A percentile compares a stretch with the other conserved stretches of the same genome.
Evolutionary conservation across 768 basidiomycete species (phyloP).

Genomic region (Daedaleopsis nitida): DNA sequence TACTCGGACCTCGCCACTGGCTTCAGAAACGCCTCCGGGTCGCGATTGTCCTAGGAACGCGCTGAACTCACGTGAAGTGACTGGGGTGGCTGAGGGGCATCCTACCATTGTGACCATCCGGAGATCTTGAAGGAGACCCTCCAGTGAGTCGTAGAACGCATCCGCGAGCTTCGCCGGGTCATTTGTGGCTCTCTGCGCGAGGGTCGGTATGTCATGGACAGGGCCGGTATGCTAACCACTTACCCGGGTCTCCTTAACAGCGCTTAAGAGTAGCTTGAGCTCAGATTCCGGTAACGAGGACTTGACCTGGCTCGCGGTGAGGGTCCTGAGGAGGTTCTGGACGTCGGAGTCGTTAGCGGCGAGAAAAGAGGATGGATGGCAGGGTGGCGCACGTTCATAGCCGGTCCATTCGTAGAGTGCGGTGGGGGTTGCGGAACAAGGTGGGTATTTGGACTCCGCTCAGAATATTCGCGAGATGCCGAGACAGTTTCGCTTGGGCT

Average conservation of each 20-base stretch:
- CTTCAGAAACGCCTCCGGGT: slow-evolving; percentile 91
- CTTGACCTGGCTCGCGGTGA: slow-evolving; percentile 77
- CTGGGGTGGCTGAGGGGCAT: slow-evolving; percentile 30
- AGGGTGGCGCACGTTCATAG: slow-evolving; percentile 40
- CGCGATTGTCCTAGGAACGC: slow-evolving; percentile 69
- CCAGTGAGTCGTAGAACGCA: slow-evolving; percentile 92
- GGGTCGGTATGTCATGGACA: not conserved
- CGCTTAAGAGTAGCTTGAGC: slow-evolving; percentile 78
- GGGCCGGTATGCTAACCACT: slow-evolving; percentile 37
- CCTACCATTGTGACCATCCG: slow-evolving; percentile 71
- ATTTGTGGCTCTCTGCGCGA: slow-evolving; percentile 44
- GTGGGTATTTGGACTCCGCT: slow-evolving; percentile 32
- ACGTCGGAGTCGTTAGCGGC: slow-evolving; percentile 15
- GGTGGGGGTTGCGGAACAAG: slow-evolving; percentile 32
- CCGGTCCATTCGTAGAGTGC: slow-evolving; percentile 31
- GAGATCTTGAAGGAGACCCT: slow-evolving; percentile 85
- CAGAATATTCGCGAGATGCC: slow-evolving; percentile 13
- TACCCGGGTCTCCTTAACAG: slow-evolving; percentile 89
- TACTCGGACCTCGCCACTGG: slow-evolving; percentile 89
- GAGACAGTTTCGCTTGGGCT: not conserved
- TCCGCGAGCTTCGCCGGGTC: slow-evolving; percentile 80
- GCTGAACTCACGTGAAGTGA: slow-evolving; percentile 30
- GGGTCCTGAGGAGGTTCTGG: slow-evolving; percentile 87
- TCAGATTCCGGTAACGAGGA: slow-evolving; percentile 62
- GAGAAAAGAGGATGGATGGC: slow-evolving; percentile 30